phyloP scores from a whole-genome alignment of 2,329 filamentous ascomycete species.

The Fusarium sp. region DNA sequence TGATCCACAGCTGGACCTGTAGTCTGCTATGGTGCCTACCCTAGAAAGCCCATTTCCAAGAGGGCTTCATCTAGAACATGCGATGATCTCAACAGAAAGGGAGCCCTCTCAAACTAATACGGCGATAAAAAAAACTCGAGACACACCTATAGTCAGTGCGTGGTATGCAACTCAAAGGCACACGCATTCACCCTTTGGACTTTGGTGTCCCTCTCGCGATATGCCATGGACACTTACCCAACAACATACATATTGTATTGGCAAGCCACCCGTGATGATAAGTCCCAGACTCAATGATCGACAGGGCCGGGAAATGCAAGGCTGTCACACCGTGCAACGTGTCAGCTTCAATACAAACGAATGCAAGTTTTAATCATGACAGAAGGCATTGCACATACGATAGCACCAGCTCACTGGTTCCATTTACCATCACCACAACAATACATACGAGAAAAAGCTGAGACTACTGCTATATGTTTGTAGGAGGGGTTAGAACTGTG shows the following conservation, averaged over 20 bases:
- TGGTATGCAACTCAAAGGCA: neutral
- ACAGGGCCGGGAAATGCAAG: slow-evolving; percentile 1
- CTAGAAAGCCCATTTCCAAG: neutral
- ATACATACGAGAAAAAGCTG: neutral
- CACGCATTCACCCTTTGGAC: neutral
- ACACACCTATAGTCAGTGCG: neutral
- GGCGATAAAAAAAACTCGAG: neutral
- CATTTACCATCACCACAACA: neutral
- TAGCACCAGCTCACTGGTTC: neutral
- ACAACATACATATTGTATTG: neutral
- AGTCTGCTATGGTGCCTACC: neutral
- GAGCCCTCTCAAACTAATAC: neutral
- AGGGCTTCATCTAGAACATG: neutral
- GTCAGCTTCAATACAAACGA: neutral
- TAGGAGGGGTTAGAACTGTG: slow-evolving; percentile 27
- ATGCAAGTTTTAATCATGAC: neutral
- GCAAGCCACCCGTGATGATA: slow-evolving; percentile 1
- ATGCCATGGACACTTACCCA: neutral
- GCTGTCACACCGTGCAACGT: slow-evolving; percentile 10
- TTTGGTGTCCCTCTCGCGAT: neutral
- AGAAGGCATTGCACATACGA: neutral
- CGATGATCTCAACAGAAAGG: neutral
- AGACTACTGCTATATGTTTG: neutral
- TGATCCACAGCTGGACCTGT: neutral
- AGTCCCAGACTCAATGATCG: slow-evolving; percentile 2